These are phyloP conservation scores for Arthrobotrys sinensis DNA, from an alignment of 2,329 filamentous ascomycete species.

Conservation along the genomic window DNA sequence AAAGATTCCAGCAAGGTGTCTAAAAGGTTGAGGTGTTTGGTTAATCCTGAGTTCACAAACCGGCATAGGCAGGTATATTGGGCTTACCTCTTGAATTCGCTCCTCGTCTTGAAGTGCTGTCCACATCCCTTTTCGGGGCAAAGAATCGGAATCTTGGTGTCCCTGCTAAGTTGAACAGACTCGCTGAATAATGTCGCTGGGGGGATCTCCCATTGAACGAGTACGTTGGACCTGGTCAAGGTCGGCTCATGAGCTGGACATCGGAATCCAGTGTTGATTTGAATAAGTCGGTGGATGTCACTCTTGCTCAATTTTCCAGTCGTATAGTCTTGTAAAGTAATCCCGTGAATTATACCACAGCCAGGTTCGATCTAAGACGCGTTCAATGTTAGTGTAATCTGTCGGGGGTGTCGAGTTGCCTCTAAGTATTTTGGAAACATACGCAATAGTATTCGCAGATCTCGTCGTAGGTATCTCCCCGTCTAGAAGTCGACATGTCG, in stretches of 20 bases:
- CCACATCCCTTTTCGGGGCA: conserved; percentile 57
- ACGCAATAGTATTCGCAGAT: conserved; percentile 49
- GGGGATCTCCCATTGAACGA: conserved; percentile 55
- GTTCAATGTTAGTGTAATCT: neutral
- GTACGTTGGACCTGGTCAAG: conserved; percentile 42
- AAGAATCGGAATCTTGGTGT: conserved; percentile 33
- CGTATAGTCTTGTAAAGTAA: conserved; percentile 55
- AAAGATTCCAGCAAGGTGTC: conserved; percentile 53
- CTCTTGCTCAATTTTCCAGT: conserved; percentile 31
- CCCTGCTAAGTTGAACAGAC: conserved; percentile 37
- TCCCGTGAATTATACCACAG: conserved; percentile 27
- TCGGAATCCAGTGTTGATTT: conserved; percentile 51
- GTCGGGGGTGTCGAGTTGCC: neutral
- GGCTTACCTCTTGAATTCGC: conserved; percentile 53
- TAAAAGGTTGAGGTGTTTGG: conserved; percentile 7
- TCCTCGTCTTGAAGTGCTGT: conserved; percentile 30
- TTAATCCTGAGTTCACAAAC: neutral
- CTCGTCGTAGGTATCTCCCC: conserved; percentile 44
- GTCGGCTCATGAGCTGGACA: conserved; percentile 51
- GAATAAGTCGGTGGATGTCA: conserved; percentile 43
- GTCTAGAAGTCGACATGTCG: conserved; percentile 36
- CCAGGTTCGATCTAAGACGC: conserved; percentile 41
- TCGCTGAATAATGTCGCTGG: conserved; percentile 34
- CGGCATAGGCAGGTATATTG: conserved; percentile 8
- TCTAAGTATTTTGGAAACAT: conserved; percentile 9